Percentiles rank a stretch among this genome's conserved stretches.
phyloP scores from a whole-genome alignment of 2,329 filamentous ascomycete species.

The Pyricularia pennisetigena region DNA sequence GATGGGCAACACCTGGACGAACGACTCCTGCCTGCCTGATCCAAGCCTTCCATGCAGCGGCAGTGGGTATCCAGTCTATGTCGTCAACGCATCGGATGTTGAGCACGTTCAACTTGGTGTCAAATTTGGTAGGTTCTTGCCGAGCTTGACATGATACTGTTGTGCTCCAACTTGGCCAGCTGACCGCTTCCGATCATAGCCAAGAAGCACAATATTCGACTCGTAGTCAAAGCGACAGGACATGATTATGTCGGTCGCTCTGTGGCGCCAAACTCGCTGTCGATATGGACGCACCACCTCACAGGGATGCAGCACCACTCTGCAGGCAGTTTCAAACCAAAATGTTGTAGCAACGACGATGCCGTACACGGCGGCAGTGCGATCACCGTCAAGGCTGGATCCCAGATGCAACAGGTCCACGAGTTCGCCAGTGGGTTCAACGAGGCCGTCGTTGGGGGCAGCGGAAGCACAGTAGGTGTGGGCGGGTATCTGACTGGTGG shows the following conservation, averaged over 20 bases:
- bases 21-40: slow-evolving; percentile 38
- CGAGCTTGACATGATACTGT: background rate
- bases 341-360: slow-evolving; percentile 22
- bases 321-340: slow-evolving; percentile 26
- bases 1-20: slow-evolving; percentile 30
- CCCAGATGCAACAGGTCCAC: slow-evolving; percentile 38
- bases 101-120: slow-evolving; percentile 22
- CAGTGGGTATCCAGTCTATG: slow-evolving; percentile 26
- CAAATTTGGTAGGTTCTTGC: slow-evolving; percentile 27
- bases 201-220: slow-evolving; percentile 8
- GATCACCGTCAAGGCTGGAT: slow-evolving; percentile 41
- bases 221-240: slow-evolving; percentile 11
- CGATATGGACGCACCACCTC: slow-evolving; percentile 36
- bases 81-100: slow-evolving; percentile 25
- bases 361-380: slow-evolving; percentile 32
- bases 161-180: background rate
- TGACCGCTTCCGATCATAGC: slow-evolving; percentile 10
- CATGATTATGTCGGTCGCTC: slow-evolving; percentile 25
- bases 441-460: slow-evolving; percentile 41
- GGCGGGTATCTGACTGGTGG: slow-evolving; percentile 52
- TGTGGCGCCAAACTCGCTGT: slow-evolving; percentile 37
- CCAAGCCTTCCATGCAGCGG: slow-evolving; percentile 23
- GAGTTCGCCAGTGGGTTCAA: slow-evolving; percentile 29
- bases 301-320: slow-evolving; percentile 22
- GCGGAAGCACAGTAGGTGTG: slow-evolving; percentile 42